Base-by-base conservation (phyloP, 179 eudicot species). In the Drosera spatulata region DNA sequence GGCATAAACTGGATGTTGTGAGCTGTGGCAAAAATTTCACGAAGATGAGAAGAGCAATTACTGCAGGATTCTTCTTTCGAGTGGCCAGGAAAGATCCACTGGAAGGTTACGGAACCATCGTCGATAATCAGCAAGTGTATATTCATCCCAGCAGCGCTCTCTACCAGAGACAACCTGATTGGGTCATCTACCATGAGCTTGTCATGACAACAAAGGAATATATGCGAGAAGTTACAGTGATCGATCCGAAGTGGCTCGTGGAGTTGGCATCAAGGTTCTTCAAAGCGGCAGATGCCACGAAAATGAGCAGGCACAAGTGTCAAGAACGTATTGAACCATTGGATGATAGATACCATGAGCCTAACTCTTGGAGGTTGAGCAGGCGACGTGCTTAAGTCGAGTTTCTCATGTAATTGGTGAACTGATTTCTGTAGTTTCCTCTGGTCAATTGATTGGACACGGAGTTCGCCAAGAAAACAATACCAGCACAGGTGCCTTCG, bases 171-270 rank as follows among this genome's bases (percentile, higher is more conserved):
- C 94, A 87, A 53, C 97, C 96, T 3, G 94, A 88, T 45, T 91
- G 97, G 97, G 96, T 91, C 33, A 82, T 91, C 41, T 91, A 91
- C 74, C 87, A 91, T 53, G 97, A 90, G 71, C 67, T 87, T 53
- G 97, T 89, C 8, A 85, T 90, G 97, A 90, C 95, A 0, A 90
- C 93, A 4, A 90, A 87, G 57, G 93, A 87, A 48, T 87, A 85
- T 41, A 87, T 90, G 95, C 77, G 97, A n/a, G 90, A 87, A 75
- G 97, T 85, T 4, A 84, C 91, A 0, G 88, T 80, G 0, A 61
- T 86, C 14, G 91, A 88, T 61, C 91, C 96, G 2, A 88, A 86
- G 33, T 88, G 95, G 96, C 84, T 88, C 13, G 91, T 86, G 11
- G 94, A 88, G 51, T 66, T 88, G 56, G 95, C 96, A 3, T 95